Conservation (phyloP, 2,329 filamentous ascomycete genomes). For the Penicillium sp. region DNA sequence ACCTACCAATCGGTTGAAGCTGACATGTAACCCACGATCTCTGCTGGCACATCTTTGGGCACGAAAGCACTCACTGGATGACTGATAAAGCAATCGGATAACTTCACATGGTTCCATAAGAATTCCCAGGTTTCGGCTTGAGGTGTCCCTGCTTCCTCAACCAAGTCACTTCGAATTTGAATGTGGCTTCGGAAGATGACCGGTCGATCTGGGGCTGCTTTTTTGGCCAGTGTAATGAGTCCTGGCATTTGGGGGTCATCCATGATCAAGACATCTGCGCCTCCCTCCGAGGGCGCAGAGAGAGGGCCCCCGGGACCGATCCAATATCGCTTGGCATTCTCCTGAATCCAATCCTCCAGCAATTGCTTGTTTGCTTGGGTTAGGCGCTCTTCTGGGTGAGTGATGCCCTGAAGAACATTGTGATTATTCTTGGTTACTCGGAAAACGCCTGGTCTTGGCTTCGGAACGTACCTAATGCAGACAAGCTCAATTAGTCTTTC, state of each 20-base stretch:
- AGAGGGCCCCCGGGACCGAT: conserved; percentile 69
- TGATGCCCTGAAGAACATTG: conserved; percentile 84
- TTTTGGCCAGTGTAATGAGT: conserved; percentile 75
- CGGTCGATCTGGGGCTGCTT: conserved; percentile 70
- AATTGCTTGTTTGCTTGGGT: conserved; percentile 62
- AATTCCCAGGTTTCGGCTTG: conserved; percentile 76
- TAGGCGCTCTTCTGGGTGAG: conserved; percentile 67
- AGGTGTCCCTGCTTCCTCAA: conserved; percentile 64
- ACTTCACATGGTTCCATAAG: conserved; percentile 72
- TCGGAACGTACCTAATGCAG: conserved; percentile 66
- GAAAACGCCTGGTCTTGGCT: conserved; percentile 78
- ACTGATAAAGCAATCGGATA: conserved; percentile 78
- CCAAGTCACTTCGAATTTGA: conserved; percentile 76
- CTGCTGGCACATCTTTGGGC: conserved; percentile 66
- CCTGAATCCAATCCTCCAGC: conserved; percentile 72
- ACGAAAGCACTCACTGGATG: conserved; percentile 80
- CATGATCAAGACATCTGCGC: conserved; percentile 76
- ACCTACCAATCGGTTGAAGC: conserved; percentile 77
- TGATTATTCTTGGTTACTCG: conserved; percentile 85
- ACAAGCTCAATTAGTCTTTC: conserved; percentile 9
- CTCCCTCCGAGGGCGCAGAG: conserved; percentile 66
- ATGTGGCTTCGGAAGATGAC: conserved; percentile 84
- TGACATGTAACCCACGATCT: conserved; percentile 75
- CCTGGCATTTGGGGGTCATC: conserved; percentile 86
- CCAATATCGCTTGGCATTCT: conserved; percentile 79